Evolutionary conservation across 306 rosid genomes (phyloP), one percentile per base, ranked within the genome.

Genomic region (Acacia melanoxylon): DNA sequence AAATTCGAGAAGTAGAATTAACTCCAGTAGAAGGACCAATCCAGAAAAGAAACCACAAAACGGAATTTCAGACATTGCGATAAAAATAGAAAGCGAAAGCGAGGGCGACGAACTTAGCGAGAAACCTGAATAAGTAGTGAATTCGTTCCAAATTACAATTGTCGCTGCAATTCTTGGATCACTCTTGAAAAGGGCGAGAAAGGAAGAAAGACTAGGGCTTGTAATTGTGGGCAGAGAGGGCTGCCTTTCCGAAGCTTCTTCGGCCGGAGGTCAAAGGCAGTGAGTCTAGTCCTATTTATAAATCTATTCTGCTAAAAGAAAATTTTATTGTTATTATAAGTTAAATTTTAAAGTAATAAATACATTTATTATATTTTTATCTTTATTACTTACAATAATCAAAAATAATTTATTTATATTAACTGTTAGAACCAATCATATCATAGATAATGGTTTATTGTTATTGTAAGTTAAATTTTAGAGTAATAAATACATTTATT

Each of bases 181-280:
- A 49, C 44, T 73, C 40, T 31, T 4, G 37, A 16, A 42, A 51
- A 17, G 65, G 29, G 63, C 44, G 41, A 72, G 59, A 45, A 10
- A 16, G 45, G 35, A 51, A 72, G 76, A 24, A 25, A 31, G 63
- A 73, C 51, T 73, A 73, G 63, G 77, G 77, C 63, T 73, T 72
- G 61, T 46, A 73, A 2, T 25, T 14, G 52, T 37, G 5, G 16
- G 19, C 52, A 48, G 63, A 49, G 61, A 73, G 77, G 44, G 77
- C 77, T 46, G 52, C 63, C 77, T 8, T 73, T 73, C 10, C 42
- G 77, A 49, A 73, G 77, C 27, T 73, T 49, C 77, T 24, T 24
- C n/a, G 51, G 22, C 15, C 40, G 76, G n/a, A 72, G 27, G 77
- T 73, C 77, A 73, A 73, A 73, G 63, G 6, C 77, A 73, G 65